Conservation (phyloP, 345 rosid species). For the Citrus hindsii region DNA sequence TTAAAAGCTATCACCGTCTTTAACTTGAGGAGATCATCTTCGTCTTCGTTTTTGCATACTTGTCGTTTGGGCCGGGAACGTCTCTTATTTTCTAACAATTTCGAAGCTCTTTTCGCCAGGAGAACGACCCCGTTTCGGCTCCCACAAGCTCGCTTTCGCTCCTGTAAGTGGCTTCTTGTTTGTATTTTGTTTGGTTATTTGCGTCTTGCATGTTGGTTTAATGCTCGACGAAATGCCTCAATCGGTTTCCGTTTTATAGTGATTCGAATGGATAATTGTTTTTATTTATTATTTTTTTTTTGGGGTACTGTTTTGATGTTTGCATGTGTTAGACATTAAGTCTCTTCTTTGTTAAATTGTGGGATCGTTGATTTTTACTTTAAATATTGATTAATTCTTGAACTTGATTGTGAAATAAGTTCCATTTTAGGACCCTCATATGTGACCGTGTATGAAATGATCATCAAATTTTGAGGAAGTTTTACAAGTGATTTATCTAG, state of each 20-base stretch:
- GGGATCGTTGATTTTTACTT: background rate
- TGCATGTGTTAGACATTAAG: background rate
- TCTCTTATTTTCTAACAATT: background rate
- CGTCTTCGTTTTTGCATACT: background rate
- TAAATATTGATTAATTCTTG: background rate
- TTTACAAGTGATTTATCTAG: background rate
- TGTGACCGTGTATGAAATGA: background rate
- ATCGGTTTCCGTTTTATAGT: background rate
- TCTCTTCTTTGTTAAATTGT: background rate
- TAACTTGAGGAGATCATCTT: background rate
- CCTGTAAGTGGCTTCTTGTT: slow-evolving; percentile 16
- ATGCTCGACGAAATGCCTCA: slow-evolving; percentile 43
- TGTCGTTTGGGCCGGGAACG: background rate
- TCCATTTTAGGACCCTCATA: background rate
- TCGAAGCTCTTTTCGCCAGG: background rate
- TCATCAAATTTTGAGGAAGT: background rate
- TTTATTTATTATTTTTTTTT: background rate
- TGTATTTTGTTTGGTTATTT: background rate
- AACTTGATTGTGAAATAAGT: background rate
- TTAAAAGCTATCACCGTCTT: background rate
- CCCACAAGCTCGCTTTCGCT: slow-evolving; percentile 29
- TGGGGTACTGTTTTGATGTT: background rate
- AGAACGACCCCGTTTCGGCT: slow-evolving; percentile 3
- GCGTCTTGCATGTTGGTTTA: background rate
- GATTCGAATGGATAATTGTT: background rate